Percentiles rank a stretch among this genome's conserved stretches.
Conservation (phyloP, 306 rosid genomes). For the Prunus dulcis region DNA sequence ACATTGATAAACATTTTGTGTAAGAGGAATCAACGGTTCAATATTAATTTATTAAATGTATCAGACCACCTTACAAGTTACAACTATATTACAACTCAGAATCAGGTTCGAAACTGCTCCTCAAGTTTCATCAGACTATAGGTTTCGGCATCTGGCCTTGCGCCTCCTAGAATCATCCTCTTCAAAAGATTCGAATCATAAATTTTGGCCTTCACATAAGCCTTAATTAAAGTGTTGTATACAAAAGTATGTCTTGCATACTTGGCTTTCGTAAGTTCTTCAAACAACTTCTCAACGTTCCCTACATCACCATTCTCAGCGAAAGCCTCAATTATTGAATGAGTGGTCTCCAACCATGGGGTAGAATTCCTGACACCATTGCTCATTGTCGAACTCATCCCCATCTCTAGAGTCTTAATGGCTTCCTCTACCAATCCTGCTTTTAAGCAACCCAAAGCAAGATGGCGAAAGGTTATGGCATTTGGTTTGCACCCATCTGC, state of each 20-base stretch:
- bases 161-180: constrained; percentile 86
- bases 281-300: constrained; percentile 70
- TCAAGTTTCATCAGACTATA: constrained; percentile 80
- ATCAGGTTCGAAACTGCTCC: constrained; percentile 55
- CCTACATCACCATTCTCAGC: constrained; percentile 71
- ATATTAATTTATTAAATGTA: neutral
- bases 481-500: constrained; percentile 69
- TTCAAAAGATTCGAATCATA: constrained; percentile 73
- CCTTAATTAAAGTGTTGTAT: constrained; percentile 75
- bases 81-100: neutral
- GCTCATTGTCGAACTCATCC: constrained; percentile 41
- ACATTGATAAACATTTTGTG: neutral
- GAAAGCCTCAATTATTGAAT: constrained; percentile 58
- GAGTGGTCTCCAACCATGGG: constrained; percentile 91
- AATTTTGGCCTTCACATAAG: constrained; percentile 82
- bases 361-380: constrained; percentile 60
- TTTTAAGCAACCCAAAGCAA: constrained; percentile 82
- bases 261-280: constrained; percentile 63
- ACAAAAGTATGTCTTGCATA: constrained; percentile 78
- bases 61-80: neutral
- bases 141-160: constrained; percentile 89
- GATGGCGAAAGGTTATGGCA: constrained; percentile 76
- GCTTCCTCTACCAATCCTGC: constrained; percentile 64
- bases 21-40: neutral
- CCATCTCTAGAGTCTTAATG: constrained; percentile 61